Evolutionary conservation across 768 basidiomycete species (phyloP), one percentile per base, ranked within the genome.

Genomic region (Lactifluus pinguis): DNA sequence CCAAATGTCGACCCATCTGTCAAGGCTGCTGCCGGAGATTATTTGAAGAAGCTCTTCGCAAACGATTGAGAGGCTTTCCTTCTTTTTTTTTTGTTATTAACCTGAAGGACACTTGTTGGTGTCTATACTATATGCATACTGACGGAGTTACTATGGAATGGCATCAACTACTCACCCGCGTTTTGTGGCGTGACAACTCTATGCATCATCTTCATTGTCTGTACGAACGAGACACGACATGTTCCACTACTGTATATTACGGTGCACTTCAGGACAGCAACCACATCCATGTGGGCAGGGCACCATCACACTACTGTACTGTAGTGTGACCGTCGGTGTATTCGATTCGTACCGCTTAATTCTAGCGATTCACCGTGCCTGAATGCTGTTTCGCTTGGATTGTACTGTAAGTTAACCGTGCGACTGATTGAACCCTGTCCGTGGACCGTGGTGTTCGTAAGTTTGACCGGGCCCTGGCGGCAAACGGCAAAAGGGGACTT

Each of bases 1-100:
- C 77, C 79, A 6, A 74, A 72, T 41, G 76, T 82, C 8, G 85
- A 87, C 62, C 76, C 76, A n/a, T 75, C 77, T 11, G 76, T 88
- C 55, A 84, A 82, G 70, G 80, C 82, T 65, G 83, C 82, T 5
- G 87, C 86, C 3, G 78, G 82, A 47, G 86, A 88, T 53, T 89
- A 86, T 72, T 72, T 89, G 65, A 86, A 85, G 73, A 84, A 80
- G 68, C 72, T 87, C 32, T 84, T 88, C 63, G 69, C 73, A 34
- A 67, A 72, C 52, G 78, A 80, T 60, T 77, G 60, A 66, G 15
- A 19, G 55, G 47, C 30, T 19, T 19, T 49, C 32, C 17, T 34
- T 34, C n/a, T 45, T 42, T 34, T 29, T 45, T 3, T 7, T 21
- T 29, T 44, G 45, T 25, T 14, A 1, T 34, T 14, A 1, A 9